phyloP scores from a whole-genome alignment of 1,139 yeast genomes.

The Candida glucosophila region DNA sequence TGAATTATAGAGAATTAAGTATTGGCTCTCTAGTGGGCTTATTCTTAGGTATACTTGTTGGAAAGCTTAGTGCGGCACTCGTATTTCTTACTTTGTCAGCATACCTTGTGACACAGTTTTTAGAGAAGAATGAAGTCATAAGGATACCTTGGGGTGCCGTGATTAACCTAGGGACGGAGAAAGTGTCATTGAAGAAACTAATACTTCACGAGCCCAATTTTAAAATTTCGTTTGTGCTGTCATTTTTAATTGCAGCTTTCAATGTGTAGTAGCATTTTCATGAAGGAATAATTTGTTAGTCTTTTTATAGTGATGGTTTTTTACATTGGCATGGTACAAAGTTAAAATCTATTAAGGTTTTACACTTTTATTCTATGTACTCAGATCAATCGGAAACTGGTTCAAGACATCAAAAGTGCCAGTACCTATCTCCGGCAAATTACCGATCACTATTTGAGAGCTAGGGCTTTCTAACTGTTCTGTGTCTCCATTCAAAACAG shows the following conservation, averaged over 20 bases:
- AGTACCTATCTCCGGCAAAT: conserved; percentile 87
- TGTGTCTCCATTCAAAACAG: conserved; percentile 85
- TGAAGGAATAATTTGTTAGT: too few species aligned
- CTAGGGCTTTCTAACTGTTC: conserved; percentile 90
- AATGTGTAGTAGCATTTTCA: conserved; percentile 42
- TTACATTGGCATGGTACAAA: too few species aligned
- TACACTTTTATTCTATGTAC: too few species aligned
- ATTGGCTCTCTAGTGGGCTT: conserved; percentile 63
- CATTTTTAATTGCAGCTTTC: conserved; percentile 59
- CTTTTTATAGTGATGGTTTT: too few species aligned
- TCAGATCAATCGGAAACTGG: too few species aligned
- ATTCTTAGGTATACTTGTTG: conserved; percentile 52
- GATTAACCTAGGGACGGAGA: conserved; percentile 36
- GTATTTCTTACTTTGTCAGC: conserved; percentile 44
- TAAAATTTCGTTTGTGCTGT: conserved; percentile 48
- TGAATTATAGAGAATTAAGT: conserved; percentile 59
- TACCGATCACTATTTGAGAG: conserved; percentile 92
- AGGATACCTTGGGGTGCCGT: conserved; percentile 40
- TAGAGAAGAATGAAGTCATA: conserved; percentile 51
- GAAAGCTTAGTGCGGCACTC: conserved; percentile 55
- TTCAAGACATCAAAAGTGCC: conserved; percentile 90
- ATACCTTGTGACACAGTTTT: conserved; percentile 48
- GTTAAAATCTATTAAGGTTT: too few species aligned
- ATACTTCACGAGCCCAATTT: conserved; percentile 58
- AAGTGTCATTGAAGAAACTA: conserved; percentile 42